A percentile compares a stretch with the other conserved stretches of the same genome.
Evolutionary conservation across 768 basidiomycete genomes (phyloP).

Genomic region (Pleurotus sapidus): DNA sequence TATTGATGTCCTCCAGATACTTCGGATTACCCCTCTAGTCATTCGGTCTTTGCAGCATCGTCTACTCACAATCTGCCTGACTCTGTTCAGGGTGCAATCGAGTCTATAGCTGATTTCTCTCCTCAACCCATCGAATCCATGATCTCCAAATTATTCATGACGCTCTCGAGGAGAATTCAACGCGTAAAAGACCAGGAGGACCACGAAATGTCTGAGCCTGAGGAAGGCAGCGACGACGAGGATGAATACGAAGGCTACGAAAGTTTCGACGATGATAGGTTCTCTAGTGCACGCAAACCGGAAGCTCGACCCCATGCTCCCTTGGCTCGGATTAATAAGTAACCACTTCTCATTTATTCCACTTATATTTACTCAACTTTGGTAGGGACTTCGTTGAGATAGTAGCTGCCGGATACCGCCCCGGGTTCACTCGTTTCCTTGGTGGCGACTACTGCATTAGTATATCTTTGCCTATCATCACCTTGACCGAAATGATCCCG

Average conservation of each 20-base stretch:
- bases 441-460: constrained; percentile 52
- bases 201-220: neutral
- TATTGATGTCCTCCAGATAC: constrained; percentile 41
- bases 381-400: constrained; percentile 58
- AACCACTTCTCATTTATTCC: neutral
- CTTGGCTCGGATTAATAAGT: neutral
- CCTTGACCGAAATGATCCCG: constrained; percentile 49
- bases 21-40: constrained; percentile 62
- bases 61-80: constrained; percentile 40
- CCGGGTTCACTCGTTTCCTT: constrained; percentile 53
- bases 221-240: constrained; percentile 15
- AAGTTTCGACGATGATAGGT: constrained; percentile 18
- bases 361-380: neutral
- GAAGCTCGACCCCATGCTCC: neutral
- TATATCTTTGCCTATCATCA: constrained; percentile 54
- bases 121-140: constrained; percentile 43
- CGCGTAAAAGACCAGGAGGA: neutral
- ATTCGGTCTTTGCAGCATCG: constrained; percentile 55
- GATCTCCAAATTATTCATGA: constrained; percentile 38
- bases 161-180: constrained; percentile 24
- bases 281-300: neutral
- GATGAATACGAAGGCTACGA: constrained; percentile 32
- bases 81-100: constrained; percentile 38
- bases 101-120: constrained; percentile 37
- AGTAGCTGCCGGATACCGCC: constrained; percentile 54